phyloP scores from a whole-genome alignment of 2,329 filamentous ascomycete species.

The Fusarium torulosum region DNA sequence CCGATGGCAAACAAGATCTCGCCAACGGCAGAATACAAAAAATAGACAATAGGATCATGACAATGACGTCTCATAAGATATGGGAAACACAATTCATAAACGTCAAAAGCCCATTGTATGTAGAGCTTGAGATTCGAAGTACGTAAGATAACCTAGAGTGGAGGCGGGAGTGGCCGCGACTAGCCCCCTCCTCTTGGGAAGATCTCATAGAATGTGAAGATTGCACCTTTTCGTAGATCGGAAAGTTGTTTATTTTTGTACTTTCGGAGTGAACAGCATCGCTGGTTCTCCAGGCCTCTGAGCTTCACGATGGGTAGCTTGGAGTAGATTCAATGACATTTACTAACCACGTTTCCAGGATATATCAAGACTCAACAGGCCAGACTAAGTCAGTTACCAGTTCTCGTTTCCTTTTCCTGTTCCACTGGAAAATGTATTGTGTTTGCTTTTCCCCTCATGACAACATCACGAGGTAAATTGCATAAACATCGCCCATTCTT shows the following conservation, averaged over 20 bases:
- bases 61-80: slow-evolving; percentile 16
- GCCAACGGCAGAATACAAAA: not conserved
- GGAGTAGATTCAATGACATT: not conserved
- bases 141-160: not conserved
- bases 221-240: not conserved
- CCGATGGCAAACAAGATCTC: not conserved
- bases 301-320: not conserved
- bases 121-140: not conserved
- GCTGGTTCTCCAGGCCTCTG: not conserved
- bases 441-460: slow-evolving; percentile 18
- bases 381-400: no score
- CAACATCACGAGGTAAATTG: slow-evolving; percentile 37
- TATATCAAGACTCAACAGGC: no score
- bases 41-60: not conserved
- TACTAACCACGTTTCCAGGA: no score
- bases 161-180: slow-evolving; percentile 36
- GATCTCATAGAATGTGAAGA: not conserved
- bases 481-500: slow-evolving; percentile 7
- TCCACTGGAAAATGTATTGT: slow-evolving; percentile 6
- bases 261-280: not conserved
- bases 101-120: not conserved
- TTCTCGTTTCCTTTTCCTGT: not conserved
- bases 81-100: slow-evolving; percentile 11
- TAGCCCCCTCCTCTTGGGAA: slow-evolving; percentile 11
- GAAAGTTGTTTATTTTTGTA: not conserved